Evolutionary conservation across 805 yeast species (phyloP).

Genomic region (Saturnispora galanensis): DNA sequence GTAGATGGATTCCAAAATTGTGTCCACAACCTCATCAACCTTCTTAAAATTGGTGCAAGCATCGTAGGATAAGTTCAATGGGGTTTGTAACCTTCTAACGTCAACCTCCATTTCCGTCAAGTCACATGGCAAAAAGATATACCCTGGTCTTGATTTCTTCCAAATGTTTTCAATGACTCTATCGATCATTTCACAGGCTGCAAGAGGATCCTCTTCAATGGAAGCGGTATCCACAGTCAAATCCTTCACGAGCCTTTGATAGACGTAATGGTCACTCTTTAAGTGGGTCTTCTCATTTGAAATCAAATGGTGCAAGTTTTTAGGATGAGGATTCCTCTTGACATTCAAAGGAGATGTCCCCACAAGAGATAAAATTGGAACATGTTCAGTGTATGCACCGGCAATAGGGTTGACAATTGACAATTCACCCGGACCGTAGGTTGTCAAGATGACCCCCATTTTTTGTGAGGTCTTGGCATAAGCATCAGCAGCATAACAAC

Average conservation of each 20-base stretch:
- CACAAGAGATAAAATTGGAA: slow-evolving; percentile 74
- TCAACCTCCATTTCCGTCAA: slow-evolving; percentile 44
- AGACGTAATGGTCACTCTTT: slow-evolving; percentile 58
- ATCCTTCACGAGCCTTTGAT: slow-evolving; percentile 50
- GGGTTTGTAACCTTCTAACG: slow-evolving; percentile 27
- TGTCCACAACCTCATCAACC: slow-evolving; percentile 17
- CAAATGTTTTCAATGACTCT: slow-evolving; percentile 48
- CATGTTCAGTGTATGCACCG: slow-evolving; percentile 85
- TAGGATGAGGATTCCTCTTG: slow-evolving; percentile 63
- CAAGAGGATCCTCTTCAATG: slow-evolving; percentile 32
- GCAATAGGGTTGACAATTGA: slow-evolving; percentile 80
- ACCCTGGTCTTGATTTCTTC: slow-evolving; percentile 67
- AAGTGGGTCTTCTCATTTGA: slow-evolving; percentile 38
- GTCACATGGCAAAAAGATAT: slow-evolving; percentile 69
- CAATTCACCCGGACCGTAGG: slow-evolving; percentile 88
- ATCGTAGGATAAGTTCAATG: slow-evolving; percentile 18
- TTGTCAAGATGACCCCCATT: slow-evolving; percentile 63
- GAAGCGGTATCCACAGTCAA: slow-evolving; percentile 46
- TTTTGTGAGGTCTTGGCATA: slow-evolving; percentile 72
- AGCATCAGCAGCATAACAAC: slow-evolving; percentile 85
- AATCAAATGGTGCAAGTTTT: slow-evolving; percentile 55
- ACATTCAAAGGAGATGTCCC: slow-evolving; percentile 77
- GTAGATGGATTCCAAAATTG: slow-evolving; percentile 31
- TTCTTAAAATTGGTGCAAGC: slow-evolving; percentile 15
- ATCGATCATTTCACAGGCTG: slow-evolving; percentile 60